phyloP scores from a whole-genome alignment of 768 basidiomycete genomes.

The Lanmaoa rubissima region DNA sequence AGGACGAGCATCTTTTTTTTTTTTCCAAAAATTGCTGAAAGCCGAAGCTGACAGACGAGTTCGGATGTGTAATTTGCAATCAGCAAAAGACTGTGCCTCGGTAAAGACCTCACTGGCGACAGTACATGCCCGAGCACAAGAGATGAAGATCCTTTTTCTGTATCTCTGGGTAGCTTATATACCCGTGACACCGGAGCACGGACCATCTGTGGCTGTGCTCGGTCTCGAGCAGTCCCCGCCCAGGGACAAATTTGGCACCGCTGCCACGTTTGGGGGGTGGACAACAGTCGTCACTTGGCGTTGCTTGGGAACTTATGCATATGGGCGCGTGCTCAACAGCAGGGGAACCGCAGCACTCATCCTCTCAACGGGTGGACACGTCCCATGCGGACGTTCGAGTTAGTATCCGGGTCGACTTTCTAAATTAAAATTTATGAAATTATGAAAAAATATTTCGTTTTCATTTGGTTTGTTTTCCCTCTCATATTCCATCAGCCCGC shows the following conservation, averaged over 20 bases:
- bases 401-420: neutral
- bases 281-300: neutral
- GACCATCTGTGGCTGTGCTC: neutral
- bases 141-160: slow-evolving; percentile 45
- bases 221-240: too few relatives aligned
- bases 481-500: neutral
- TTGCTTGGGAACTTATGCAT: too few relatives aligned
- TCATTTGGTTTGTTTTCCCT: neutral
- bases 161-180: neutral
- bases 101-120: slow-evolving; percentile 95
- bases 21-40: slow-evolving; percentile 82
- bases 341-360: too few relatives aligned
- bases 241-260: too few relatives aligned
- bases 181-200: neutral
- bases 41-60: slow-evolving; percentile 88
- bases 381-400: too few relatives aligned
- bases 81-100: slow-evolving; percentile 95
- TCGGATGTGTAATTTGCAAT: slow-evolving; percentile 98
- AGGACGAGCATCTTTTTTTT: too few relatives aligned
- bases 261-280: neutral
- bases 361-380: too few relatives aligned
- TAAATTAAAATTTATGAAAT: neutral
- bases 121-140: slow-evolving; percentile 96
- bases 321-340: too few relatives aligned
- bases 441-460: neutral